These are phyloP conservation scores for Coniferiporia sulphurascens DNA, from an alignment of 1,284 basidiomycete genomes.

Conservation along the genomic window DNA sequence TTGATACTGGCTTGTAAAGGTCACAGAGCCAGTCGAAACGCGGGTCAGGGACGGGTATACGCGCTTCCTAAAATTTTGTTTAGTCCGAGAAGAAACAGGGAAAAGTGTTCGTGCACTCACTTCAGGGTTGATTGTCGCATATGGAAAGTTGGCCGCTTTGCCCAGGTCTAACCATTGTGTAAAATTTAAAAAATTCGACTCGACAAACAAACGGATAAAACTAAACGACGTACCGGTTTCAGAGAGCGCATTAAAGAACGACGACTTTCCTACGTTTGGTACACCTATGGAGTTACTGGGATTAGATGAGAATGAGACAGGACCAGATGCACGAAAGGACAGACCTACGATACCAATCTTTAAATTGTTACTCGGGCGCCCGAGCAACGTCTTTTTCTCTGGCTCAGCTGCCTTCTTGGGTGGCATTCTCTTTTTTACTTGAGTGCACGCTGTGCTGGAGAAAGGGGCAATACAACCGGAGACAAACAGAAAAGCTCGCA, in stretches of 20 bases:
- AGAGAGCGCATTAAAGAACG: constrained; percentile 93
- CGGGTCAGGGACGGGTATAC: constrained; percentile 94
- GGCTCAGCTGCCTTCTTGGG: constrained; percentile 73
- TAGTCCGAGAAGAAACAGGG: not conserved
- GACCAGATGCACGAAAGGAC: constrained; percentile 30
- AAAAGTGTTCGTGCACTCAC: constrained; percentile 24
- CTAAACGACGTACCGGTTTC: constrained; percentile 63
- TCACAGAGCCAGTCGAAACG: constrained; percentile 95
- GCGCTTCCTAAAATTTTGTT: constrained; percentile 56
- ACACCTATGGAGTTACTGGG: constrained; percentile 48
- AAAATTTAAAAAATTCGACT: not conserved
- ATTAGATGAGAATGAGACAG: constrained; percentile 20
- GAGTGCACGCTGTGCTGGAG: constrained; percentile 22
- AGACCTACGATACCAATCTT: constrained; percentile 96
- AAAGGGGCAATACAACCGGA: not conserved
- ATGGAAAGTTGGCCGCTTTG: constrained; percentile 98
- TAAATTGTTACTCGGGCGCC: constrained; percentile 88
- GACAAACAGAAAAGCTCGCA: constrained; percentile 20
- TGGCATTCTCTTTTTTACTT: constrained; percentile 56
- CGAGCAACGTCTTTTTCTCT: constrained; percentile 85
- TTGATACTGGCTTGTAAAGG: constrained; percentile 84
- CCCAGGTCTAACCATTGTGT: constrained; percentile 67
- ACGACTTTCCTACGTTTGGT: constrained; percentile 93
- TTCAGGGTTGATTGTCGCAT: constrained; percentile 92
- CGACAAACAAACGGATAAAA: not conserved